These are phyloP conservation scores for Sporothrix phasma DNA, from an alignment of 2,329 filamentous ascomycete species.

Conservation along the genomic window DNA sequence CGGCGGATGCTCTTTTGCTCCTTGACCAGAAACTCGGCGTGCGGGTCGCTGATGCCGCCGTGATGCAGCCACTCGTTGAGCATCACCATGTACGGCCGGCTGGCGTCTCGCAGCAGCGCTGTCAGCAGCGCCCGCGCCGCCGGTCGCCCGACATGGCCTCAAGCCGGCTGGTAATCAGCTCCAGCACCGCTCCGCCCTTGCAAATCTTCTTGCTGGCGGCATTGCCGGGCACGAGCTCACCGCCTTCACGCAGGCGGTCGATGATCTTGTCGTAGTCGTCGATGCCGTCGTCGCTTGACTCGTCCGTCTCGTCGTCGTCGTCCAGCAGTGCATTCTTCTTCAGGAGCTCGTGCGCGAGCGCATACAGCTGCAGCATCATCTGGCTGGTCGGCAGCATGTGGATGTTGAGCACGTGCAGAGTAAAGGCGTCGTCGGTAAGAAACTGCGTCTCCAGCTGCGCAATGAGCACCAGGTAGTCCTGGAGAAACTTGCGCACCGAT, in stretches of 20 bases:
- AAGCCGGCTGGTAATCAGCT: constrained; percentile 72
- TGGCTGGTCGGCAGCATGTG: constrained; percentile 85
- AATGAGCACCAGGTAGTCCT: constrained; percentile 87
- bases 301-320: constrained; percentile 62
- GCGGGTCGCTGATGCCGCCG: constrained; percentile 87
- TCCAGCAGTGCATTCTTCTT: constrained; percentile 82
- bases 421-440: constrained; percentile 79
- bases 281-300: constrained; percentile 61
- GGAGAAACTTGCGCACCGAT: constrained; percentile 81
- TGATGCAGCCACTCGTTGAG: constrained; percentile 97
- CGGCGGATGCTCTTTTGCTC: constrained; percentile 92
- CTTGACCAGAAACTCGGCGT: constrained; percentile 87
- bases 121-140: constrained; percentile 74
- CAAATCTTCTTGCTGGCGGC: constrained; percentile 84
- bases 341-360: constrained; percentile 74
- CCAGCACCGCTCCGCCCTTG: constrained; percentile 93
- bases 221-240: constrained; percentile 66
- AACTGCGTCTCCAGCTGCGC: constrained; percentile 91
- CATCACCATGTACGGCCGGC: constrained; percentile 94
- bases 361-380: constrained; percentile 84
- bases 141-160: constrained; percentile 87
- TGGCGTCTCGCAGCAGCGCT: constrained; percentile 74
- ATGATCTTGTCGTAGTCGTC: constrained; percentile 90
- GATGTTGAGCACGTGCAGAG: constrained; percentile 83
- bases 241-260: constrained; percentile 78